Percentiles rank a stretch among this genome's conserved stretches.
Conservation (phyloP, 306 rosid genomes). For the Corylus heterophylla region DNA sequence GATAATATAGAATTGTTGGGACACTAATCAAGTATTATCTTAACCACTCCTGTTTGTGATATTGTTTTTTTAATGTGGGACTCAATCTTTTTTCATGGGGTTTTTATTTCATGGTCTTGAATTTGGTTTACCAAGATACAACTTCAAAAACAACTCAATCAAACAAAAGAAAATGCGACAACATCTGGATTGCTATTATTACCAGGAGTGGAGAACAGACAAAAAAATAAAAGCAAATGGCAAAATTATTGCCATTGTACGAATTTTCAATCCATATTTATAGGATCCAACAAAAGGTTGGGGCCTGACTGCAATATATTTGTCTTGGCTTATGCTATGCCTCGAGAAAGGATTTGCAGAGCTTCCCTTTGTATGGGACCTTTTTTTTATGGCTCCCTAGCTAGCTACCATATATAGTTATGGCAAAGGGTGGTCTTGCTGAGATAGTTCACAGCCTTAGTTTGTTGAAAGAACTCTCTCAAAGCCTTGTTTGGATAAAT, state of each 20-base stretch:
- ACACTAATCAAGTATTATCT: too few species aligned
- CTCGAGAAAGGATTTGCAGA: constrained; percentile 14
- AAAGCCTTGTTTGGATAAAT: too few species aligned
- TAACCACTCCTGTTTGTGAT: too few species aligned
- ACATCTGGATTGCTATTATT: too few species aligned
- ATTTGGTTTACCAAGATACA: background rate
- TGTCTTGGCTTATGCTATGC: background rate
- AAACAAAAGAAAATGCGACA: too few species aligned
- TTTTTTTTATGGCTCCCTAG: constrained; percentile 6
- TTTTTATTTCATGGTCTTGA: background rate
- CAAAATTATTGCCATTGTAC: background rate
- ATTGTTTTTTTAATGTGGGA: too few species aligned
- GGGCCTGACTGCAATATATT: background rate
- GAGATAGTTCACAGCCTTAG: background rate
- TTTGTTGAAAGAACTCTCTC: constrained; percentile 17
- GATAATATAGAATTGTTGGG: too few species aligned
- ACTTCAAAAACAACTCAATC: too few species aligned
- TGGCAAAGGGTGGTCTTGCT: constrained; percentile 19
- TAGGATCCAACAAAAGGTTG: constrained; percentile 16
- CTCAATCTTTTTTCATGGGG: background rate
- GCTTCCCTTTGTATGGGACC: background rate
- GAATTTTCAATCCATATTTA: background rate
- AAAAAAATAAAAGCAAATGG: background rate
- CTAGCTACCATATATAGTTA: constrained; percentile 28
- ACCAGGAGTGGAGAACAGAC: background rate